phyloP scores from a whole-genome alignment of 495 filamentous ascomycete genomes.

The Pseudomonodictys pantanalensis region DNA sequence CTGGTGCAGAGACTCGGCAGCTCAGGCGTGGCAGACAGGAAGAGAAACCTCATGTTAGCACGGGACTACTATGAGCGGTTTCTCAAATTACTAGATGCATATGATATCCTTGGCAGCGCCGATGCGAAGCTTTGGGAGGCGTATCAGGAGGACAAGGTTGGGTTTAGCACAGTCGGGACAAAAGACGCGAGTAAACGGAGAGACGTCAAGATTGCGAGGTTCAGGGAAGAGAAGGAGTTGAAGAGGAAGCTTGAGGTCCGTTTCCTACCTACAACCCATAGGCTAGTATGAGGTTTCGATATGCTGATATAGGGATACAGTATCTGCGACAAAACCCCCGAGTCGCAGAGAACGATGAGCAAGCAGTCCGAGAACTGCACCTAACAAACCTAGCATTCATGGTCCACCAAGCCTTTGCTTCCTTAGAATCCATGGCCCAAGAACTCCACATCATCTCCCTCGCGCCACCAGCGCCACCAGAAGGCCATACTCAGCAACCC shows the following conservation, averaged over 20 bases:
- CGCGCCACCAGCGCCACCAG: constrained; percentile 55
- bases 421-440: constrained; percentile 76
- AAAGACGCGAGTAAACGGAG: constrained; percentile 71
- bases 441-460: constrained; percentile 78
- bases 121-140: constrained; percentile 70
- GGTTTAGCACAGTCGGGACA: constrained; percentile 66
- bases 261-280: background rate
- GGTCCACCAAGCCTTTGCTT: constrained; percentile 77
- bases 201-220: constrained; percentile 80
- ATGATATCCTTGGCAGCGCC: constrained; percentile 63
- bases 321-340: constrained; percentile 59
- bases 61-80: constrained; percentile 71
- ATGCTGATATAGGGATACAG: constrained; percentile 37
- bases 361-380: constrained; percentile 71
- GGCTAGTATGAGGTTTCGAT: background rate
- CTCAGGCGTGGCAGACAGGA: constrained; percentile 51
- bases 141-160: constrained; percentile 62
- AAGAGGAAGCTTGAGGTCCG: constrained; percentile 75
- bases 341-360: constrained; percentile 68
- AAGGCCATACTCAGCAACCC: too few relatives aligned
- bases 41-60: constrained; percentile 58
- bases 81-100: constrained; percentile 70
- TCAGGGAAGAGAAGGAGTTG: constrained; percentile 80
- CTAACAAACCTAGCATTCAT: constrained; percentile 68
- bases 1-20: constrained; percentile 57